Evolutionary conservation across 352 stramenopile species (phyloP).

Genomic region (Lagenidium sp.): DNA sequence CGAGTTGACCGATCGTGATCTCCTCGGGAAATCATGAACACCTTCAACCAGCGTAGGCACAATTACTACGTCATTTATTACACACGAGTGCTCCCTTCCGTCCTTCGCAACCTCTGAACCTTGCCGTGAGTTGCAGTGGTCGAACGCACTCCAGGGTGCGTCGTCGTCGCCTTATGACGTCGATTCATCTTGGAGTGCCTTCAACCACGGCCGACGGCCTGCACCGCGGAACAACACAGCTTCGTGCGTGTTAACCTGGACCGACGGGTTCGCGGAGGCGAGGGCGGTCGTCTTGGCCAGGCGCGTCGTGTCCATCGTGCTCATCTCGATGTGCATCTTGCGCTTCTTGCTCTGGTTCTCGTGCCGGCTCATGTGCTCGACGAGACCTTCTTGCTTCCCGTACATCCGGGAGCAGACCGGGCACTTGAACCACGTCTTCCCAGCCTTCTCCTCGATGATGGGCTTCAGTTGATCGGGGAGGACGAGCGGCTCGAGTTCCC

Average conservation of each 20-base stretch:
- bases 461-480: constrained; percentile 49
- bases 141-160: no score
- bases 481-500: constrained; percentile 53
- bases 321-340: constrained; percentile 80
- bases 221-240: constrained; percentile 73
- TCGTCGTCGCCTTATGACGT: constrained; percentile 11
- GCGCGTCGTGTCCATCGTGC: constrained; percentile 69
- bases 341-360: constrained; percentile 84
- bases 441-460: constrained; percentile 69
- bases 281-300: constrained; percentile 72
- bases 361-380: constrained; percentile 77
- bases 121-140: neutral
- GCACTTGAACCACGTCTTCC: constrained; percentile 84
- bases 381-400: constrained; percentile 57
- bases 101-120: neutral
- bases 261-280: constrained; percentile 76
- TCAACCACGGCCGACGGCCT: constrained; percentile 68
- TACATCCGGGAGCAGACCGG: constrained; percentile 74
- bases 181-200: constrained; percentile 46
- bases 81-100: neutral
- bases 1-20: constrained; percentile 71
- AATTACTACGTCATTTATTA: no score
- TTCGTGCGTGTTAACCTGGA: constrained; percentile 85
- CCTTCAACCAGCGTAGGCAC: no score
- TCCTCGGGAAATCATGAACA: constrained; percentile 43